Base-by-base conservation (phyloP, 192 early-diverging fungal genomes). In the Gamsiella multidivaricata region DNA sequence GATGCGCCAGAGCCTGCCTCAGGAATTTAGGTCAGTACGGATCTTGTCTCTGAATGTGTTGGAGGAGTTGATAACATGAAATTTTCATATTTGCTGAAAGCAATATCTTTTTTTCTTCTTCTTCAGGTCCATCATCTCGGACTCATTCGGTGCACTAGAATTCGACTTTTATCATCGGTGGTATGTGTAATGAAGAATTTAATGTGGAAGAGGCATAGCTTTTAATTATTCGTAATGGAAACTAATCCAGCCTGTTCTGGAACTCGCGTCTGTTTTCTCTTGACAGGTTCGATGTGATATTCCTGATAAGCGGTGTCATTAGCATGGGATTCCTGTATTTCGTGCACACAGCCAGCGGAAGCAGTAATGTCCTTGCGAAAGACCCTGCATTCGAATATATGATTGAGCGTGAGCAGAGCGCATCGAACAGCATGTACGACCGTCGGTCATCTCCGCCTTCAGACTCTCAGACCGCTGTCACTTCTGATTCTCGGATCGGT, bases 151-250 rank as follows among this genome's bases (percentile, higher is more conserved):
- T 26, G 84, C 89, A 14, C 89, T 96, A 17, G 93, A 96, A 53
- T 95, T 97, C 63, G 84, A 93, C 74, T 97, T 94, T 72, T 98
- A 95, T 80, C 91, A 93, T 69, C 90, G 90, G 51, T 97, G 96
- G 74, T 66, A 61, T 11, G 41, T 54, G 1, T 7, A 17, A 25
- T 39, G 26, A 37, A 22, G 23, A 22, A 37, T 53, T 15, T 11
- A 34, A 17, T 42, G 56, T n/a, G n/a, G n/a, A n/a, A n/a, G n/a
- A n/a, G n/a, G n/a, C n/a, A n/a, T n/a, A n/a, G n/a, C n/a, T n/a
- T n/a, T n/a, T n/a, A n/a, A n/a, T n/a, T n/a, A n/a, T n/a, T n/a
- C n/a, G n/a, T n/a, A n/a, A n/a, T n/a, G n/a, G n/a, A n/a, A n/a
- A n/a, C n/a, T n/a, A n/a, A n/a, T n/a, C n/a, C n/a, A n/a, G n/a